Evolutionary conservation across 2,329 filamentous ascomycete species (phyloP), one percentile per base, ranked within the genome.

Genomic region (Paraphaeosphaeria sporulosa): DNA sequence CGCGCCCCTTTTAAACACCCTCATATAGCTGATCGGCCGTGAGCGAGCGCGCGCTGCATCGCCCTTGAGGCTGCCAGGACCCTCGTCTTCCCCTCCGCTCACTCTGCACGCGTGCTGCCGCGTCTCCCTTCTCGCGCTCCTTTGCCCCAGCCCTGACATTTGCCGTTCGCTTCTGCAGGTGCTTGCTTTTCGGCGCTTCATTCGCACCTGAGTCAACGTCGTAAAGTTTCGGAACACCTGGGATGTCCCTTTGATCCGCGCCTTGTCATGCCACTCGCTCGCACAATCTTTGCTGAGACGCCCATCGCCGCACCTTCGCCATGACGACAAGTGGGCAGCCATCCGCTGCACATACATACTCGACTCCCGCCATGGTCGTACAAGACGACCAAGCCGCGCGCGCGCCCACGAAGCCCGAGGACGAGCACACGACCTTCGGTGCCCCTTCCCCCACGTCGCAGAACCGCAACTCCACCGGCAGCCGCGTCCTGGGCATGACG

Each of bases 321-420:
- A 76, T 76, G 73, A 77, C 74, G 62, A 70, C 70, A 46, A 43
- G 40, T 46, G 52, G 40, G 42, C 42, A 55, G n/a, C 50, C 50
- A 43, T 15, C 50, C 23, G 50, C 50, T 30, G 46, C 52, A 42
- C 42, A 60, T 60, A 62, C 60, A 44, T 63, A 58, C 57, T 58
- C 68, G 53, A 64, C 62, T 59, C 59, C 69, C 53, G 36, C 66
- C 50, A 64, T 61, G 49, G 59, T 67, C 38, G 25, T 67, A 87
- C 64, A 65, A 25, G 59, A 89, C 91, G 55, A 92, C 90, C 30
- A 91, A 89, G 59, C 87, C 87, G 89, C 92, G 85, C 92, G 89
- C n/a, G 84, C 87, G 67, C 79, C 84, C 65, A 78, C 78, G 50
- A 84, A 84, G 40, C 83, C 85, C 64, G 82, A 85, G 79, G 83